Evolutionary conservation across 352 stramenopile species (phyloP).

Genomic region (Phytophthora ramorum): DNA sequence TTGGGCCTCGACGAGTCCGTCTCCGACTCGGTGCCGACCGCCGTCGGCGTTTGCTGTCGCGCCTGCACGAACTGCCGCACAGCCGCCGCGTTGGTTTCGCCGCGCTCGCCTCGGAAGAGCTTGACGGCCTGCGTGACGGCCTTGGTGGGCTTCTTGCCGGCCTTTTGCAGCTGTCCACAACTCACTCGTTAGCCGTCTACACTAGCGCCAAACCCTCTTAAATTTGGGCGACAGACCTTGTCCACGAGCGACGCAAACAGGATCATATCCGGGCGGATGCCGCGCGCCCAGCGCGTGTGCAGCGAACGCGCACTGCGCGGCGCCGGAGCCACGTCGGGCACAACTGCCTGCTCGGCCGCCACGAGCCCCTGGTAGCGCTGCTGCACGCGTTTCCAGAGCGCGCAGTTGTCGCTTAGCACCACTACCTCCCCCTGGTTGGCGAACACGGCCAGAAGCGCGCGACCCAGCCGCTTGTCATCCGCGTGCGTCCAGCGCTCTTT

Average conservation of each 20-base stretch:
- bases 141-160: constrained; percentile 26
- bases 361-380: constrained; percentile 36
- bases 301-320: constrained; percentile 35
- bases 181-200: constrained; percentile 14
- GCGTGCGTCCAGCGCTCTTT: constrained; percentile 44
- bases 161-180: constrained; percentile 23
- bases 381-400: constrained; percentile 41
- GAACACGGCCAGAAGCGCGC: constrained; percentile 36
- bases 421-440: constrained; percentile 23
- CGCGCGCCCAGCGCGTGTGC: constrained; percentile 37
- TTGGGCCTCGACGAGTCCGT: constrained; percentile 23
- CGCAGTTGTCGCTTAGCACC: constrained; percentile 35
- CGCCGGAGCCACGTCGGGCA: constrained; percentile 14
- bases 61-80: constrained; percentile 34
- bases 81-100: constrained; percentile 26
- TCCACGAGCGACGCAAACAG: constrained; percentile 36
- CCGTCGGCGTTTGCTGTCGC: constrained; percentile 18
- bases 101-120: constrained; percentile 30
- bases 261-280: constrained; percentile 37
- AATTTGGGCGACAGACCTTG: constrained; percentile 16
- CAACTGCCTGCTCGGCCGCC: constrained; percentile 22
- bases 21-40: constrained; percentile 17
- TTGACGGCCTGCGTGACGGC: constrained; percentile 27
- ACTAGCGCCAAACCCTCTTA: neutral
- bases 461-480: constrained; percentile 37